Percentiles rank a stretch among this genome's conserved stretches.
phyloP scores from a whole-genome alignment of 805 yeast genomes.

The Clavispora fructus region DNA sequence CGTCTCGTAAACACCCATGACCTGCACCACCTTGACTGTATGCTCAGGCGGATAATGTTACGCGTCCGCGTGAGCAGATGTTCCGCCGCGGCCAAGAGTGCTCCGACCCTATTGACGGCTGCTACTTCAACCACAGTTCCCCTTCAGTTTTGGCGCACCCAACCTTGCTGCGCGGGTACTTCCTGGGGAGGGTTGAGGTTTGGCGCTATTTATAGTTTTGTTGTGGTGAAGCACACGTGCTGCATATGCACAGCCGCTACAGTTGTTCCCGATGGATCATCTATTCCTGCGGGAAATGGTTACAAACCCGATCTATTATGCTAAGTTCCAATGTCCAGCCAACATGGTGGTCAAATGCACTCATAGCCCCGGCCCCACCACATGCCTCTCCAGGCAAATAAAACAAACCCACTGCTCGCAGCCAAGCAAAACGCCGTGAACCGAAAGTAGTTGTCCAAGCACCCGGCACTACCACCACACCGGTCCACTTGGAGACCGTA shows the following conservation, averaged over 20 bases:
- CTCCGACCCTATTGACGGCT: too few relatives aligned
- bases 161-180: too few relatives aligned
- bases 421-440: conserved; percentile 21
- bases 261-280: neutral
- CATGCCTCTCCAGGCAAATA: conserved; percentile 23
- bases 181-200: too few relatives aligned
- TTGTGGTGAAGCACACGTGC: neutral
- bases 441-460: conserved; percentile 25
- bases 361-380: conserved; percentile 28
- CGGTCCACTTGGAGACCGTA: conserved; percentile 64
- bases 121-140: too few relatives aligned
- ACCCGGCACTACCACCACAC: conserved; percentile 19
- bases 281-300: neutral
- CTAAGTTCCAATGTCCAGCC: too few relatives aligned
- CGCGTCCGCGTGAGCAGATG: neutral
- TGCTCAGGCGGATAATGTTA: neutral
- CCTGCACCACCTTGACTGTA: neutral
- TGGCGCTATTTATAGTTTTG: too few relatives aligned
- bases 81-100: too few relatives aligned
- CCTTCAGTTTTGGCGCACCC: too few relatives aligned
- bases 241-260: neutral
- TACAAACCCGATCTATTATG: neutral
- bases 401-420: conserved; percentile 20
- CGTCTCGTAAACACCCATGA: neutral
- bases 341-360: conserved; percentile 12